Percentiles rank a stretch among this genome's conserved stretches.
Evolutionary conservation across 441 rosid species (phyloP).

Genomic region (Populus hybrid): DNA sequence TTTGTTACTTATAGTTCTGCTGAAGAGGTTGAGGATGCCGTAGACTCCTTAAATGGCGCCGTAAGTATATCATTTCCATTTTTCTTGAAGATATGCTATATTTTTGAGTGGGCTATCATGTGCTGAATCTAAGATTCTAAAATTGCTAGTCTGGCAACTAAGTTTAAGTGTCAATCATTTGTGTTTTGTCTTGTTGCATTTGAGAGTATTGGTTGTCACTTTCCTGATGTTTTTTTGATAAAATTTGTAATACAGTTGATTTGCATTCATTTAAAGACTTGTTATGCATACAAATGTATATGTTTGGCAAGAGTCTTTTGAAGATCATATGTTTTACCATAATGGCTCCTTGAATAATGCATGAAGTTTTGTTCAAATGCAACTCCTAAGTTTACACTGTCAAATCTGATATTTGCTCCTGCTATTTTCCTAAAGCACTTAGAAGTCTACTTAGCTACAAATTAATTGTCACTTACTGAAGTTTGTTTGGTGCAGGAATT

Average conservation of each 20-base stretch:
- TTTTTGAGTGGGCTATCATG: background rate
- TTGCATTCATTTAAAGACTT: background rate
- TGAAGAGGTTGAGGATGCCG: slow-evolving; percentile 72
- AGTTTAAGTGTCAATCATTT: background rate
- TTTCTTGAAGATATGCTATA: background rate
- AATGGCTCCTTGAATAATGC: background rate
- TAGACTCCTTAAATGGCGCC: slow-evolving; percentile 70
- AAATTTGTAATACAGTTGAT: background rate
- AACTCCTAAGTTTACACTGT: background rate
- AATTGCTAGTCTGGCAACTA: background rate
- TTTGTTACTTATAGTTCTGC: slow-evolving; percentile 83
- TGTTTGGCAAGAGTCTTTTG: background rate
- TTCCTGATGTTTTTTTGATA: background rate
- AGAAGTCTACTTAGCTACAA: background rate
- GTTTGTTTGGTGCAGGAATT: slow-evolving; percentile 57
- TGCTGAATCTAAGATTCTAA: background rate
- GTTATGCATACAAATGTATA: background rate
- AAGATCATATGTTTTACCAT: background rate
- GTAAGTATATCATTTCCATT: slow-evolving; percentile 46
- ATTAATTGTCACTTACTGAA: background rate
- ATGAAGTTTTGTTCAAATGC: background rate
- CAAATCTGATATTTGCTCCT: background rate
- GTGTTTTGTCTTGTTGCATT: background rate
- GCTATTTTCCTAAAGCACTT: background rate
- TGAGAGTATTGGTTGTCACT: background rate